These are phyloP conservation scores for Chaetothyriales sp. DNA, from an alignment of 2,329 filamentous ascomycete species.

Conservation along the genomic window DNA sequence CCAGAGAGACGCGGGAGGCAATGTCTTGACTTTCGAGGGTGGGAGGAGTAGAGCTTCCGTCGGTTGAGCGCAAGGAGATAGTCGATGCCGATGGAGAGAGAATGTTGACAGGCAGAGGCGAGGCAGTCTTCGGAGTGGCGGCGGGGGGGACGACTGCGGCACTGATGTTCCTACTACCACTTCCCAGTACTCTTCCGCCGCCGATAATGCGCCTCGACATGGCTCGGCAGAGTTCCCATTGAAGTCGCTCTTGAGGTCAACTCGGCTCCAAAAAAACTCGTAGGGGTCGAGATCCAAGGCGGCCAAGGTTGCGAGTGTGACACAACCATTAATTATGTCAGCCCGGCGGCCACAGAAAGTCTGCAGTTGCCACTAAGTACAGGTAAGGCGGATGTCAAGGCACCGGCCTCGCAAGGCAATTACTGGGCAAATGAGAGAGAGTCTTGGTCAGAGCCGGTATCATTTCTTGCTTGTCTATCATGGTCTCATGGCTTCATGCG, in stretches of 20 bases:
- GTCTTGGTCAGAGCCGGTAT: no score
- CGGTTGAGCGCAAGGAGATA: conserved; percentile 55
- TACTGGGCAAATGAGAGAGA: no score
- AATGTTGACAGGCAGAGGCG: conserved; percentile 30
- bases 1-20: conserved; percentile 63
- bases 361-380: not conserved
- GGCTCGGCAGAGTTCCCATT: conserved; percentile 20
- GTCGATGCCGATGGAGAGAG: conserved; percentile 58
- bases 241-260: conserved; percentile 17
- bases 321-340: not conserved
- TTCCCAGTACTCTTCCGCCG: conserved; percentile 82
- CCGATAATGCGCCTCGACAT: conserved; percentile 83
- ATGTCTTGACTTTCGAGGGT: conserved; percentile 60
- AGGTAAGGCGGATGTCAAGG: not conserved
- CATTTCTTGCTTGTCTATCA: not conserved
- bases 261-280: not conserved
- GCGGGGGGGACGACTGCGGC: conserved; percentile 53
- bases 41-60: conserved; percentile 56
- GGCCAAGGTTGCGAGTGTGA: not conserved
- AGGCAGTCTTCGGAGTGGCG: conserved; percentile 29
- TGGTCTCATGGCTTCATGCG: not conserved
- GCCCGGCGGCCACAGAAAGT: not conserved
- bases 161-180: conserved; percentile 49
- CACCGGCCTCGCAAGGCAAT: no score
- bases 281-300: not conserved